Evolutionary conservation across 2,329 filamentous ascomycete species (phyloP), one percentile per base, ranked within the genome.

Genomic region (Nothomitra cinnamomea): DNA sequence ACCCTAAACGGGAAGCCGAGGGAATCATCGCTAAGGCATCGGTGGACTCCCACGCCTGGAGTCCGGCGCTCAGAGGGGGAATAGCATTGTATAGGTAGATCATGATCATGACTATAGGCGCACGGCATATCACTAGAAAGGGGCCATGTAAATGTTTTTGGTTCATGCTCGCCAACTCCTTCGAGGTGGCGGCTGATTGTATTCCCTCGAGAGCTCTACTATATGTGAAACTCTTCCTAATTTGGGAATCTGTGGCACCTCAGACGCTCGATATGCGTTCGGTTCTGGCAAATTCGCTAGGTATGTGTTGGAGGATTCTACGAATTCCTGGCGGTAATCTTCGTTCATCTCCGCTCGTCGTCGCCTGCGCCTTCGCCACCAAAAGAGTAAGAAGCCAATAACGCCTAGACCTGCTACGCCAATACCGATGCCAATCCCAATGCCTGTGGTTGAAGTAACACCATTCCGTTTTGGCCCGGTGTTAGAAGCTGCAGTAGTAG

Each of bases 1-100:
- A 55, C 24, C 4, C 5, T 42, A 36, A 21, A 15, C 3, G 43
- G 43, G 10, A 55, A 32, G 17, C n/a, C 53, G 49, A 38, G 24
- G 52, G 40, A 41, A 32, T 45, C 43, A 17, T 45, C 52, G 13
- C 25, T 45, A 22, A 45, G 53, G 48, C 53, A 51, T 24, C 53
- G 52, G 15, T 55, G 53, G 53, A 55, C 53, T 17, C 53, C 53
- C 17, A 55, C 53, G n/a, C 53, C 53, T 15, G 28, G 32, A 35
- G 42, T 32, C 28, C 38, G 41, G 19, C 42, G 40, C 8, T 45
- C 36, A n/a, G 40, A 21, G 3, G 21, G 15, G 32, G 45, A 49
- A 28, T 49, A 52, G 50, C 50, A 41, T 15, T 19, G 19, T n/a
- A 21, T 36, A 3, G n/a, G 8, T n/a, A 52, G 15, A 10, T 19